Evolutionary conservation across 225 moss, liverwort and hornwort genomes (phyloP).

Genomic region (Polytrichum formosum): DNA sequence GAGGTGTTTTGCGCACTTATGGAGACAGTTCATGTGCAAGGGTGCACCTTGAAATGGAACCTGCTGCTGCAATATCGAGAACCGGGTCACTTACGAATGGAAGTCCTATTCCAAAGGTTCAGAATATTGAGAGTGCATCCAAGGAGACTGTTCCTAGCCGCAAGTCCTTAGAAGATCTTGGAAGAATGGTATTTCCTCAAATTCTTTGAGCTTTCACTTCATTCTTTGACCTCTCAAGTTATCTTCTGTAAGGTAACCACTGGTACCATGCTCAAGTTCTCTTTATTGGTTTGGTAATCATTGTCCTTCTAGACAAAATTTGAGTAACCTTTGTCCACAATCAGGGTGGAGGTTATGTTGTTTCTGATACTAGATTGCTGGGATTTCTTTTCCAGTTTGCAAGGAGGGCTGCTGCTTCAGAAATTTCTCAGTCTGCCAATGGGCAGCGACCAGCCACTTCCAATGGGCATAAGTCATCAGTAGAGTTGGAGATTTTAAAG

Average conservation of each 20-base stretch:
- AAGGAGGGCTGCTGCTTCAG: constrained; percentile 43
- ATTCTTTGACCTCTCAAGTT: too few relatives aligned
- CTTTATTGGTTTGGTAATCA: too few relatives aligned
- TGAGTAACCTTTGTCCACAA: too few relatives aligned
- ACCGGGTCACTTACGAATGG: constrained; percentile 52
- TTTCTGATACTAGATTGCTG: not conserved
- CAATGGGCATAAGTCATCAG: constrained; percentile 34
- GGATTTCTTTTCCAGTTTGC: constrained; percentile 29
- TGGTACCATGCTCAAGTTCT: too few relatives aligned
- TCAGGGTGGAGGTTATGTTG: not conserved
- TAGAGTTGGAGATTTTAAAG: constrained; percentile 47
- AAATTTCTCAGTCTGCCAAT: constrained; percentile 24
- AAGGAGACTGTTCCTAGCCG: constrained; percentile 46
- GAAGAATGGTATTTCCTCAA: constrained; percentile 37
- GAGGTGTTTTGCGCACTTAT: constrained; percentile 45
- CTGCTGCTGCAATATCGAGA: constrained; percentile 49
- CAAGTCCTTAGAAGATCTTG: constrained; percentile 54
- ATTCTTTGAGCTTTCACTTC: too few relatives aligned
- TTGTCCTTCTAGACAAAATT: too few relatives aligned
- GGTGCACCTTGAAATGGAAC: constrained; percentile 38
- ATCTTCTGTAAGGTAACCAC: too few relatives aligned
- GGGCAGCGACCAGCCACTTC: constrained; percentile 30
- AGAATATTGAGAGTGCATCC: constrained; percentile 44
- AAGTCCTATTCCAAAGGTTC: constrained; percentile 34
- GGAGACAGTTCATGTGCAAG: constrained; percentile 40